A percentile compares a stretch with the other conserved stretches of the same genome.
phyloP scores from a whole-genome alignment of 2,329 filamentous ascomycete species.

The Diaporthe sp. region DNA sequence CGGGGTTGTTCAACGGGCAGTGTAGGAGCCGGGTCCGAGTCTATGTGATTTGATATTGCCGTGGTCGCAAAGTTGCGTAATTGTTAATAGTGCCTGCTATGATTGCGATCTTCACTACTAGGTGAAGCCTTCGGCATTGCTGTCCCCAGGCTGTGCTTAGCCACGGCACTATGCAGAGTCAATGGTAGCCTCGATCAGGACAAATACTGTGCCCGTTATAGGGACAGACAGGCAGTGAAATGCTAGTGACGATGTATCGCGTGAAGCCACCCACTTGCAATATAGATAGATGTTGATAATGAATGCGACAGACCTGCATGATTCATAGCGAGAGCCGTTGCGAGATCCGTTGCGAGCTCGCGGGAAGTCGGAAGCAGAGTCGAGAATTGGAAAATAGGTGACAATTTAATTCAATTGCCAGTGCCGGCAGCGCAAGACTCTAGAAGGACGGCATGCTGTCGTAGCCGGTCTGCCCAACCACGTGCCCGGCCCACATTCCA shows the following conservation, averaged over 20 bases:
- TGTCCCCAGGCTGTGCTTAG: neutral
- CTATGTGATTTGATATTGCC: constrained; percentile 18
- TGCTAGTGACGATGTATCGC: constrained; percentile 12
- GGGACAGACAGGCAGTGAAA: neutral
- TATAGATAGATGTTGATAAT: neutral
- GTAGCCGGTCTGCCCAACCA: neutral
- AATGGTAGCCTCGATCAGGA: neutral
- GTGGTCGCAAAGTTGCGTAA: neutral
- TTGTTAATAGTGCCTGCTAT: neutral
- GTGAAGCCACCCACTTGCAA: neutral
- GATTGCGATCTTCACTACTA: neutral
- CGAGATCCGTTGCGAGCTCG: neutral
- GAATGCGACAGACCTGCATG: neutral
- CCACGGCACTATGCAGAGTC: neutral
- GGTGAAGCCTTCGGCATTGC: neutral
- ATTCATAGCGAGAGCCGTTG: neutral
- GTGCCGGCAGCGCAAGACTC: neutral
- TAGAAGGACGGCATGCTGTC: neutral
- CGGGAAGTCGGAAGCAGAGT: neutral
- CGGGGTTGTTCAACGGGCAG: neutral
- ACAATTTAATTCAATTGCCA: neutral
- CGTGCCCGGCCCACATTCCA: neutral
- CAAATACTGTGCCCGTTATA: neutral
- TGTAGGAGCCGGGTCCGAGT: constrained; percentile 9
- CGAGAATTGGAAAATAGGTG: neutral